Percentiles rank a stretch among this genome's conserved stretches.
These are phyloP conservation scores for Scutellaria galericulata DNA, from an alignment of 257 asterid species.

Conservation along the genomic window DNA sequence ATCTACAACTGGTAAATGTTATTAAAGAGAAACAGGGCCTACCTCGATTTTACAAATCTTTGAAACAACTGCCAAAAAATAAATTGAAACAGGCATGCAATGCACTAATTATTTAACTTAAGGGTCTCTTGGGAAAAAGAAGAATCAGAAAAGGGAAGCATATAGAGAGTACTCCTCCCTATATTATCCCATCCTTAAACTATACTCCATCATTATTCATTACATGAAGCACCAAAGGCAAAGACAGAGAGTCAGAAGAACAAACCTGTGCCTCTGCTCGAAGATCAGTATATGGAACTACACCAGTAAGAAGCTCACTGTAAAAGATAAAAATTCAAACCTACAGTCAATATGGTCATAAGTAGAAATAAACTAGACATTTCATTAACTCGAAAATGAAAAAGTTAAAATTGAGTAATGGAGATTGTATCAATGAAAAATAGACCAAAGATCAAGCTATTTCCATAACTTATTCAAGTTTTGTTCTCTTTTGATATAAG, in stretches of 20 bases:
- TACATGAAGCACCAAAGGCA: conserved; percentile 19
- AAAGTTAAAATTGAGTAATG: not conserved
- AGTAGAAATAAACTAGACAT: conserved; percentile 17
- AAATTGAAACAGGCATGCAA: not conserved
- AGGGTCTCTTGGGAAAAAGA: conserved; percentile 9
- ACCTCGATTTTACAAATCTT: not conserved
- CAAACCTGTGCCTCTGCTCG: conserved; percentile 95
- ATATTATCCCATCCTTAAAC: conserved; percentile 5
- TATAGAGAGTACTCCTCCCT: not conserved
- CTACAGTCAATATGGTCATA: conserved; percentile 3
- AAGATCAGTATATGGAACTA: conserved; percentile 94
- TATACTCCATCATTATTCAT: not conserved
- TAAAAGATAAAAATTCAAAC: conserved; percentile 37
- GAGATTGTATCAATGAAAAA: conserved; percentile 12
- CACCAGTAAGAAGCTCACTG: conserved; percentile 97
- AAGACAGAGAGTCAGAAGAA: conserved; percentile 17
- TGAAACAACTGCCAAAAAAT: not conserved
- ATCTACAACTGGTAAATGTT: too few species aligned
- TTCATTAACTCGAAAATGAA: not conserved
- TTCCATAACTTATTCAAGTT: conserved; percentile 19
- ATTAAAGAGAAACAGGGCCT: not conserved
- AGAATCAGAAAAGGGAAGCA: not conserved
- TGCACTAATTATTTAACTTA: conserved; percentile 3
- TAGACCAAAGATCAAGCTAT: conserved; percentile 21
- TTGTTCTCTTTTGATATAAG: not conserved